These are phyloP conservation scores for Cyclaneusma minus DNA, from an alignment of 2,329 filamentous ascomycete genomes.

Conservation along the genomic window DNA sequence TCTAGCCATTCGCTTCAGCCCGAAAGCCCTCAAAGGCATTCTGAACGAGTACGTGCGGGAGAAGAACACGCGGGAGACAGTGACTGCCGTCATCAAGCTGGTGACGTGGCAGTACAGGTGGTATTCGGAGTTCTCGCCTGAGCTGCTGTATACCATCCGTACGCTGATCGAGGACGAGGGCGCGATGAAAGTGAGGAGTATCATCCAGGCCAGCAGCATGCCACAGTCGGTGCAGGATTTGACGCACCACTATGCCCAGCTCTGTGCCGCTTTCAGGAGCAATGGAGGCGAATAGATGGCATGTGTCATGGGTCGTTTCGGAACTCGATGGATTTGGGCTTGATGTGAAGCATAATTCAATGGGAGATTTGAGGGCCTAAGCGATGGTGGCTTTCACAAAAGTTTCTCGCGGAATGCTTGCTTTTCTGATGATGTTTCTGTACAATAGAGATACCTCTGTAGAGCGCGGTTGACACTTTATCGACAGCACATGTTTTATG, in stretches of 20 bases:
- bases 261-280: slow-evolving; percentile 91
- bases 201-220: slow-evolving; percentile 88
- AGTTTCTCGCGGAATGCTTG: too few species aligned
- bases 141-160: slow-evolving; percentile 73
- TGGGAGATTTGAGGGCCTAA: too few species aligned
- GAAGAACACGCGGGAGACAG: slow-evolving; percentile 65
- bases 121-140: slow-evolving; percentile 98
- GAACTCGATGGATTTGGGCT: too few species aligned
- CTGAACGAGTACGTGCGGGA: slow-evolving; percentile 63
- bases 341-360: too few species aligned
- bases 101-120: slow-evolving; percentile 98
- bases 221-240: slow-evolving; percentile 87
- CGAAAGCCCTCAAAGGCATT: slow-evolving; percentile 79
- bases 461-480: too few species aligned
- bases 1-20: slow-evolving; percentile 75
- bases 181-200: slow-evolving; percentile 90
- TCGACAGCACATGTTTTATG: too few species aligned
- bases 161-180: slow-evolving; percentile 95
- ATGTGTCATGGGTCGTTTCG: too few species aligned
- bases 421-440: too few species aligned
- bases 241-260: slow-evolving; percentile 87
- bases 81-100: slow-evolving; percentile 75
- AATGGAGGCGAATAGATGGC: slow-evolving; percentile 84
- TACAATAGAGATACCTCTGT: too few species aligned
- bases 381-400: too few species aligned